Percentiles rank a stretch among this genome's conserved stretches.
Conservation (phyloP, 140 eudicot genomes). For the Anethum foeniculum region DNA sequence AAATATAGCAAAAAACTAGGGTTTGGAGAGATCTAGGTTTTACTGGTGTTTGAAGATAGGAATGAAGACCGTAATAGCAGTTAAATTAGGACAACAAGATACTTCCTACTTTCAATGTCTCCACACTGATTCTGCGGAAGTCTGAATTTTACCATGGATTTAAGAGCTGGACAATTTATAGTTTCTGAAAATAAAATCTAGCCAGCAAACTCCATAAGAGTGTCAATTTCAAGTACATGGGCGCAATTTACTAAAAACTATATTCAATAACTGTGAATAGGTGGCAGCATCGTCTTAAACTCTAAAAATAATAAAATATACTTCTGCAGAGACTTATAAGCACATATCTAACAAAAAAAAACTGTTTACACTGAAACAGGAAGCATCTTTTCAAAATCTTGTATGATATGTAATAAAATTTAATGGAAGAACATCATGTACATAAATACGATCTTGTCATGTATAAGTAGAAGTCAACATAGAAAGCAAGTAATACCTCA, state of each 20-base stretch:
- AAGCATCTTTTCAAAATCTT: neutral
- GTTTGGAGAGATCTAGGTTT: neutral
- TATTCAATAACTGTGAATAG: neutral
- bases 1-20: neutral
- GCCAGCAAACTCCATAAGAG: neutral
- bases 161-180: neutral
- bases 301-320: neutral
- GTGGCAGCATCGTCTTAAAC: neutral
- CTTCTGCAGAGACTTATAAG: neutral
- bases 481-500: conserved; percentile 45
- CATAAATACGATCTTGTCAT: neutral
- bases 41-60: neutral
- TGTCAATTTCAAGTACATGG: neutral
- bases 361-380: neutral
- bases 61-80: neutral
- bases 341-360: neutral
- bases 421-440: neutral
- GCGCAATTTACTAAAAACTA: neutral
- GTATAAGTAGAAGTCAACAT: neutral
- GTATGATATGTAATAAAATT: neutral
- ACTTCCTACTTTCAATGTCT: neutral
- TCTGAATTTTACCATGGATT: neutral
- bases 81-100: neutral
- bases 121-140: neutral
- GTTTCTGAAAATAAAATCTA: neutral